Evolutionary conservation across 2,329 filamentous ascomycete species (phyloP).

Genomic region (Stromatinia cepivora): DNA sequence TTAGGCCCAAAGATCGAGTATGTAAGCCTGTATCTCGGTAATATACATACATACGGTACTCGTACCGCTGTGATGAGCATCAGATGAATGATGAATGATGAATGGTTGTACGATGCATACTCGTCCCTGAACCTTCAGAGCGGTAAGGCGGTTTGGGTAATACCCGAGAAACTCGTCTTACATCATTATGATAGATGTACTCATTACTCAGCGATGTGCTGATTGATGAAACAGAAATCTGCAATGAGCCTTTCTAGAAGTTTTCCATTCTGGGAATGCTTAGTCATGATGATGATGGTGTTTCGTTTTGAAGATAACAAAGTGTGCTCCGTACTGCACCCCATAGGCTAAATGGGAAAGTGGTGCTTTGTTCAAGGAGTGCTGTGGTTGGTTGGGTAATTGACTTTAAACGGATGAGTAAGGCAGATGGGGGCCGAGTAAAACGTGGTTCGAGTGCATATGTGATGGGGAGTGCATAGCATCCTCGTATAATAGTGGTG

Average conservation of each 20-base stretch:
- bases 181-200: not conserved
- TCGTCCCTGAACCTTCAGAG: slow-evolving; percentile 9
- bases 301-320: not conserved
- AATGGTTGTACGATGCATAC: not conserved
- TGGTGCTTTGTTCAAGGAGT: not conserved
- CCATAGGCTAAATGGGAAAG: not conserved
- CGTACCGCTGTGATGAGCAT: not conserved
- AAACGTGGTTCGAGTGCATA: slow-evolving; percentile 18
- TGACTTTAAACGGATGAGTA: not conserved
- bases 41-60: not conserved
- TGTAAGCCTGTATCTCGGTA: slow-evolving; percentile 6
- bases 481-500: slow-evolving; percentile 10
- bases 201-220: not conserved
- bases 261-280: not conserved
- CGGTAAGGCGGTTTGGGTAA: slow-evolving; percentile 7
- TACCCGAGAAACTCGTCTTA: slow-evolving; percentile 21
- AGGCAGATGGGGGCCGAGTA: not conserved
- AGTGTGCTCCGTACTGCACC: no score
- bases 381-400: not conserved
- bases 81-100: not conserved
- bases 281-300: not conserved
- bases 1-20: not conserved
- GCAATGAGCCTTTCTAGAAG: not conserved
- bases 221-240: not conserved
- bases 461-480: not conserved